These are phyloP conservation scores for Tetracladium setigerum DNA, from an alignment of 495 filamentous ascomycete genomes.

Conservation along the genomic window DNA sequence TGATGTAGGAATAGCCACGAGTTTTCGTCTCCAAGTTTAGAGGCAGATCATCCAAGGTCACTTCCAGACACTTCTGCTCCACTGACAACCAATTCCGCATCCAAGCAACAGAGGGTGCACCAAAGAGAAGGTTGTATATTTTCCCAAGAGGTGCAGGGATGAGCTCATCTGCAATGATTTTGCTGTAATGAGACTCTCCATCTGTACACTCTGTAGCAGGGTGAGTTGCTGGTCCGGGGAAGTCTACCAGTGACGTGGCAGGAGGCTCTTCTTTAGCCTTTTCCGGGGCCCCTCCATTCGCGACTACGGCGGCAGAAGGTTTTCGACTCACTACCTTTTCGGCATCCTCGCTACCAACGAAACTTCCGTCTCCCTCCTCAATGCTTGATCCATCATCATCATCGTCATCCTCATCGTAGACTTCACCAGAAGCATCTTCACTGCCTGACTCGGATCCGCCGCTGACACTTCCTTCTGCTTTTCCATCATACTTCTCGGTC, in stretches of 20 bases:
- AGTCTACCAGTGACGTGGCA: constrained; percentile 55
- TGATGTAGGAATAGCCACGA: constrained; percentile 81
- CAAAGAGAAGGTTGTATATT: constrained; percentile 82
- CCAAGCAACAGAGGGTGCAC: constrained; percentile 66
- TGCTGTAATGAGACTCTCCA: constrained; percentile 69
- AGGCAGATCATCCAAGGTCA: constrained; percentile 77
- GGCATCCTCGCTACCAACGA: constrained; percentile 53
- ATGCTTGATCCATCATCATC: constrained; percentile 49
- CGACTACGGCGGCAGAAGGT: constrained; percentile 50
- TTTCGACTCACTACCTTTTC: constrained; percentile 56
- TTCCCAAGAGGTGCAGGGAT: constrained; percentile 87
- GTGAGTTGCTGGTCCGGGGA: constrained; percentile 81
- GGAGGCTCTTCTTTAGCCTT: constrained; percentile 46
- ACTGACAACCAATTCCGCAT: constrained; percentile 77
- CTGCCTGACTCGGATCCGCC: constrained; percentile 51
- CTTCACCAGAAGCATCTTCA: constrained; percentile 55
- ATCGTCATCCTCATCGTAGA: constrained; percentile 74
- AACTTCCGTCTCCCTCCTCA: constrained; percentile 48
- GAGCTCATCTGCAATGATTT: constrained; percentile 73
- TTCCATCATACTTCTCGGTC: constrained; percentile 70
- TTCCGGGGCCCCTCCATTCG: constrained; percentile 39
- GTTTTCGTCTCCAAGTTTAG: constrained; percentile 58
- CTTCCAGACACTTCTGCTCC: constrained; percentile 83
- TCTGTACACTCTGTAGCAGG: constrained; percentile 79
- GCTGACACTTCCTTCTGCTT: constrained; percentile 28